Evolutionary conservation across 2,329 filamentous ascomycete genomes (phyloP), one percentile per base, ranked within the genome.

Genomic region (Pyrenochaeta sp.): DNA sequence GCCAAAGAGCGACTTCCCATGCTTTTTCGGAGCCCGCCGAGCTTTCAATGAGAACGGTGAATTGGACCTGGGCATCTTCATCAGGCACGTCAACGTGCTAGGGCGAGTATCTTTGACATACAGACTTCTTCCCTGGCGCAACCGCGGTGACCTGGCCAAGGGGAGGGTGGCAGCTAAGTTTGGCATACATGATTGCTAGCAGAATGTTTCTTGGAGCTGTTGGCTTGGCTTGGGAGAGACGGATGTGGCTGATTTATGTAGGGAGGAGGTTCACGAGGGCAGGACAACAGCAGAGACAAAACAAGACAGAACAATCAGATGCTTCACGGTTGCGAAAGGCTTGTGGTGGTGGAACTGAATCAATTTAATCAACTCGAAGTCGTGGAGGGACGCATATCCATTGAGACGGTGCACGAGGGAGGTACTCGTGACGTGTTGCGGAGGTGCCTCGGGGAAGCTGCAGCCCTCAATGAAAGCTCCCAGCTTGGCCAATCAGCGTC

Each of bases 1-100:
- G 83, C 89, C 90, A 96, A 6, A 95, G 71, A 11, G 82, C 82
- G 21, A 90, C 81, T 57, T 94, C 81, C 86, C 89, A 94, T 14
- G 77, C 61, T 48, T 81, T 72, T 6, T 77, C 76, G 32, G 80
- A 79, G 23, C 75, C 75, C 15, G 68, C 70, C 27, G 82, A 81
- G 28, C 86, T 82, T 56, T 92, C 85, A 21, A 96, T 77, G 9
- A 92, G 71, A 6, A 88, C 85, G 0, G 81, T 85, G 55, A 96
- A 86, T 1, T 68, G 65, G 26, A 87, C 74, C 60, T 79, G 24
- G 13, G 15, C 13, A 17, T 5, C 14, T 35, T 24, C 19, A 24
- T 54, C 14, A 55, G 45, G 30, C 13, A 67, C 58, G 11, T 39
- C 15, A 13, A 30, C 3, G 57, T 9, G 6, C 48, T 13, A 3